phyloP scores from a whole-genome alignment of 805 yeast species.

The Saturnispora sanitii region DNA sequence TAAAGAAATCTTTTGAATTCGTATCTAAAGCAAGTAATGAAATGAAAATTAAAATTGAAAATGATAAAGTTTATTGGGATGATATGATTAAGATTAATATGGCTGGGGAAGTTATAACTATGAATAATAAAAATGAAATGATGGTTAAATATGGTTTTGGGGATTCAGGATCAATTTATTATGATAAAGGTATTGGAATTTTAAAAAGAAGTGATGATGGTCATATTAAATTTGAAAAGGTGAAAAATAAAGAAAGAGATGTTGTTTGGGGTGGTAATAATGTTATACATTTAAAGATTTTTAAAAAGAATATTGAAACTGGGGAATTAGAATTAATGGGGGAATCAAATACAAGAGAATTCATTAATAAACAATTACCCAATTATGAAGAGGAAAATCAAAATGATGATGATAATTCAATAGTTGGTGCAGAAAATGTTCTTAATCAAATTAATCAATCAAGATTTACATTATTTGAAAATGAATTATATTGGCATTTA shows the following conservation, averaged over 20 bases:
- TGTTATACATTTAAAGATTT: slow-evolving; percentile 50
- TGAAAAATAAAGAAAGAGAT: slow-evolving; percentile 27
- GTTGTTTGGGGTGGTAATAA: slow-evolving; percentile 29
- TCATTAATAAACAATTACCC: slow-evolving; percentile 1
- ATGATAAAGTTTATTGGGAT: slow-evolving; percentile 65
- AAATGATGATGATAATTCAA: too few species aligned
- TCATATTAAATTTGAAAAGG: slow-evolving; percentile 30
- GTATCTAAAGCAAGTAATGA: slow-evolving; percentile 43
- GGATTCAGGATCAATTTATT: slow-evolving; percentile 76
- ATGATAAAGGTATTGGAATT: slow-evolving; percentile 68
- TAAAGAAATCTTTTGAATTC: slow-evolving; percentile 43
- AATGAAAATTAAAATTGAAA: slow-evolving; percentile 42
- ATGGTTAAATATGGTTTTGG: slow-evolving; percentile 87
- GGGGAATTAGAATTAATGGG: slow-evolving; percentile 7
- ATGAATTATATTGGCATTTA: slow-evolving; percentile 73
- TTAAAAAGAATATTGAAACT: slow-evolving; percentile 10
- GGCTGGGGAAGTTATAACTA: slow-evolving; percentile 55
- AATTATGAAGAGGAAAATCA: neutral
- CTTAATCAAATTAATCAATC: slow-evolving; percentile 55
- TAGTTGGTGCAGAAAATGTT: slow-evolving; percentile 20
- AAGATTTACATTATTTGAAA: slow-evolving; percentile 73
- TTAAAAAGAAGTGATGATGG: slow-evolving; percentile 43
- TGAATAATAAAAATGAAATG: slow-evolving; percentile 34
- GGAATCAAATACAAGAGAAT: slow-evolving; percentile 9
- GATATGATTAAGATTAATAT: slow-evolving; percentile 34